These are phyloP conservation scores for Suillus americanus DNA, from an alignment of 768 basidiomycete genomes.

Conservation along the genomic window DNA sequence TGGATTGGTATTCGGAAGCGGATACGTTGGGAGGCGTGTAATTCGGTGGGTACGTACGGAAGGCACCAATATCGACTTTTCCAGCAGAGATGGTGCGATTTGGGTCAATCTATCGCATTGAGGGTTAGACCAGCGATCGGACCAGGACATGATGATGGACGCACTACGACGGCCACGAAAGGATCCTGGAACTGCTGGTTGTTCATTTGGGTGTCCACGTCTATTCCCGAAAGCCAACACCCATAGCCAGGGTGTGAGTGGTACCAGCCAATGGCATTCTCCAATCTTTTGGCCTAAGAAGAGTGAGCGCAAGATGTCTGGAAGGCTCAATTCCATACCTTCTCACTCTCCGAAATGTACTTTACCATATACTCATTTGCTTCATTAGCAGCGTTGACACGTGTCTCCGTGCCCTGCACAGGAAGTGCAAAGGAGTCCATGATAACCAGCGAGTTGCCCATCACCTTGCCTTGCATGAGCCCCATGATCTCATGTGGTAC, in stretches of 20 bases:
- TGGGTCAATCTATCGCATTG: constrained; percentile 76
- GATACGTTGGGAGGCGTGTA: constrained; percentile 78
- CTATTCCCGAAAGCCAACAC: constrained; percentile 98
- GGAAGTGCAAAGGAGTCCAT: constrained; percentile 98
- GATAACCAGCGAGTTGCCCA: constrained; percentile 75
- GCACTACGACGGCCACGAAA: constrained; percentile 93
- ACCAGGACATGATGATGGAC: constrained; percentile 26
- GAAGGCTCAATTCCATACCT: constrained; percentile 42
- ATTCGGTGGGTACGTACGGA: constrained; percentile 95
- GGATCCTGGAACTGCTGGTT: constrained; percentile 96
- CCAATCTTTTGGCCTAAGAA: constrained; percentile 73
- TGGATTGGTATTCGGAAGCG: constrained; percentile 90
- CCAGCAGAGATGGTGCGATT: constrained; percentile 98
- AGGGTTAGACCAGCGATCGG: not conserved
- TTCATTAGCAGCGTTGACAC: constrained; percentile 94
- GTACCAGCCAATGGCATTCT: constrained; percentile 96
- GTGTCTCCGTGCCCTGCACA: constrained; percentile 96
- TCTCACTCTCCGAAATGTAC: constrained; percentile 78
- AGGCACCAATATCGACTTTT: constrained; percentile 98
- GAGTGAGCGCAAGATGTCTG: not conserved
- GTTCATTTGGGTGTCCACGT: constrained; percentile 94
- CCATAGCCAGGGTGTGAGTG: constrained; percentile 99
- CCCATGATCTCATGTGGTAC: constrained; percentile 99
- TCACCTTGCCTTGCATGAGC: constrained; percentile 95
- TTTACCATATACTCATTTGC: constrained; percentile 99